These are phyloP conservation scores for Pseudonitzschia multiseries DNA, from an alignment of 108 stramenopile genomes.

Conservation along the genomic window DNA sequence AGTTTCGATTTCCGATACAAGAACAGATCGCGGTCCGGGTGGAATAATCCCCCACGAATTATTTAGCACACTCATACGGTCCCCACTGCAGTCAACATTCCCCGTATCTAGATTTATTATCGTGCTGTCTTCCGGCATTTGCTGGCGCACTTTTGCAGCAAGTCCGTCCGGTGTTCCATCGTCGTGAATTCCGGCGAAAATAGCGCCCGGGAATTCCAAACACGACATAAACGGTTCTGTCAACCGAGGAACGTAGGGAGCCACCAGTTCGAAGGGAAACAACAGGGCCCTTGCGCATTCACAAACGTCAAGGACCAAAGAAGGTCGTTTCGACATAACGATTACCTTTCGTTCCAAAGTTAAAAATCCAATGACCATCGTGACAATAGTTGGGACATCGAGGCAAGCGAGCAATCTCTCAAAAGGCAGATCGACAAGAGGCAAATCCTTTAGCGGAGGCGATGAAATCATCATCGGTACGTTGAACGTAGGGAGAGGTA, in stretches of 20 bases:
- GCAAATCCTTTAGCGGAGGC: slow-evolving; percentile 80
- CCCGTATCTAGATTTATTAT: slow-evolving; percentile 83
- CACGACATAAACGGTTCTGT: slow-evolving; percentile 84
- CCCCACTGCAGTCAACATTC: slow-evolving; percentile 68
- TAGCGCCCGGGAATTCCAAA: slow-evolving; percentile 84
- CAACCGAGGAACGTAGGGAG: slow-evolving; percentile 83
- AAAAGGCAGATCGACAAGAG: slow-evolving; percentile 73
- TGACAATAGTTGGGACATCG: slow-evolving; percentile 83
- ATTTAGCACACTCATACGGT: slow-evolving; percentile 55
- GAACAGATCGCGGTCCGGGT: slow-evolving; percentile 52
- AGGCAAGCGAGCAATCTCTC: slow-evolving; percentile 72
- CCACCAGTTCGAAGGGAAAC: slow-evolving; percentile 85
- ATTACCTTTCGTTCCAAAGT: slow-evolving; percentile 84
- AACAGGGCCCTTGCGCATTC: slow-evolving; percentile 77
- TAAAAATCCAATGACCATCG: slow-evolving; percentile 77
- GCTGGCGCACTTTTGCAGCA: slow-evolving; percentile 56
- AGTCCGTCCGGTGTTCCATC: slow-evolving; percentile 63
- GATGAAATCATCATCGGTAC: slow-evolving; percentile 73
- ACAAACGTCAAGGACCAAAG: slow-evolving; percentile 78
- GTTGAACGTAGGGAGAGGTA: slow-evolving; percentile 73
- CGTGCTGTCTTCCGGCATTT: slow-evolving; percentile 80
- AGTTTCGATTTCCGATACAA: slow-evolving; percentile 80
- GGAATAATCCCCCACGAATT: slow-evolving; percentile 78
- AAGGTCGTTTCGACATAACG: slow-evolving; percentile 76
- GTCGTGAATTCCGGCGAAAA: slow-evolving; percentile 86